Evolutionary conservation across 2,329 filamentous ascomycete genomes (phyloP).

Genomic region (Sclerotinia minor): DNA sequence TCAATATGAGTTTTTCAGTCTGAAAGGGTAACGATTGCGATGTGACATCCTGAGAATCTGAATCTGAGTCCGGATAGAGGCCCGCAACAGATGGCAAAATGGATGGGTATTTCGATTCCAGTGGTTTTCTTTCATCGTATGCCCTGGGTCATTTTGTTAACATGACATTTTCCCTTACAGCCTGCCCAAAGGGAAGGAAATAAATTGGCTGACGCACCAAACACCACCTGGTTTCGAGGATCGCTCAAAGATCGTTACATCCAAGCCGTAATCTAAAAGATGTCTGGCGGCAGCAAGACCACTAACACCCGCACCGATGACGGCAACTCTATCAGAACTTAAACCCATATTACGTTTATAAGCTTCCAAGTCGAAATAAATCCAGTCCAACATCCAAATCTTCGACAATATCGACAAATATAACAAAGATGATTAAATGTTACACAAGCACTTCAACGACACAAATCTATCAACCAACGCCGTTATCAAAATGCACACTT

Average conservation of each 20-base stretch:
- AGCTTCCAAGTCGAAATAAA: constrained; percentile 13
- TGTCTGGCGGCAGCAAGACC: constrained; percentile 51
- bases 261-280: constrained; percentile 47
- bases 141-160: constrained; percentile 26
- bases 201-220: constrained; percentile 43
- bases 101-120: constrained; percentile 35
- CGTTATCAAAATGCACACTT: not conserved
- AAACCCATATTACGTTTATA: constrained; percentile 12
- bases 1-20: constrained; percentile 25
- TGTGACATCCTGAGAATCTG: constrained; percentile 11
- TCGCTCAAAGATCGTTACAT: constrained; percentile 57
- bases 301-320: constrained; percentile 55
- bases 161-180: not conserved
- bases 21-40: not conserved
- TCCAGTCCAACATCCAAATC: constrained; percentile 17
- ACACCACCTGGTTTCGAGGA: constrained; percentile 54
- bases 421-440: not conserved
- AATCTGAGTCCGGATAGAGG: constrained; percentile 20
- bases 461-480: not conserved
- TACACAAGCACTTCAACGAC: not conserved
- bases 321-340: constrained; percentile 42
- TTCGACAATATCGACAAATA: not conserved
- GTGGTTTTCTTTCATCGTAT: constrained; percentile 35
- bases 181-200: not conserved
- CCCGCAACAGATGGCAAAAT: constrained; percentile 33